Conservation (phyloP, 495 filamentous ascomycete species). For the Neurospora sp. region DNA sequence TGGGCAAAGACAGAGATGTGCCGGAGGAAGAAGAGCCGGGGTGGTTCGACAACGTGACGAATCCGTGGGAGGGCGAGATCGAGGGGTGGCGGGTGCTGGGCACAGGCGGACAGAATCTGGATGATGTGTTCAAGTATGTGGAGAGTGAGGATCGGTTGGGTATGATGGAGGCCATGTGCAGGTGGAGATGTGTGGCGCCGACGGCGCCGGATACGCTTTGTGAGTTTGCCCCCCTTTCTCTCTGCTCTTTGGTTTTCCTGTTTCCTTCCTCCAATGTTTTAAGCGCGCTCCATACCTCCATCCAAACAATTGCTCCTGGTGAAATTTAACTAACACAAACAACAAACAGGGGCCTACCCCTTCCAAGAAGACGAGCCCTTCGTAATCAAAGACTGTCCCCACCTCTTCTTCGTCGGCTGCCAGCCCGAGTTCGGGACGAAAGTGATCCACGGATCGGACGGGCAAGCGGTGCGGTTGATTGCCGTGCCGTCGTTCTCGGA, state of each 20-base stretch:
- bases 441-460: constrained; percentile 49
- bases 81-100: constrained; percentile 81
- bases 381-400: constrained; percentile 70
- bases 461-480: constrained; percentile 63
- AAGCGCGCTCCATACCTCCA: too few species aligned
- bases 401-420: constrained; percentile 84
- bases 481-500: constrained; percentile 71
- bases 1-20: neutral
- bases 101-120: constrained; percentile 81
- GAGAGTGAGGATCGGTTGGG: constrained; percentile 62
- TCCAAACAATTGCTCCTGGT: too few species aligned
- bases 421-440: constrained; percentile 74
- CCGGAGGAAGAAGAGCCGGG: constrained; percentile 35
- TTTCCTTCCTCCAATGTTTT: too few species aligned
- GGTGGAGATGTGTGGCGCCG: constrained; percentile 86
- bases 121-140: constrained; percentile 89
- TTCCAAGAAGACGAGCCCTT: constrained; percentile 89
- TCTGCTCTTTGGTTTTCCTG: too few species aligned
- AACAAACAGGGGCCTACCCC: constrained; percentile 72
- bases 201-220: constrained; percentile 95
- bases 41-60: constrained; percentile 86
- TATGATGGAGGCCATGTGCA: constrained; percentile 84
- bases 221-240: constrained; percentile 36
- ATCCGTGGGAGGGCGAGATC: constrained; percentile 83
- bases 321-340: too few species aligned